phyloP scores from a whole-genome alignment of 2,329 filamentous ascomycete genomes.

The Stromatinia cepivora region DNA sequence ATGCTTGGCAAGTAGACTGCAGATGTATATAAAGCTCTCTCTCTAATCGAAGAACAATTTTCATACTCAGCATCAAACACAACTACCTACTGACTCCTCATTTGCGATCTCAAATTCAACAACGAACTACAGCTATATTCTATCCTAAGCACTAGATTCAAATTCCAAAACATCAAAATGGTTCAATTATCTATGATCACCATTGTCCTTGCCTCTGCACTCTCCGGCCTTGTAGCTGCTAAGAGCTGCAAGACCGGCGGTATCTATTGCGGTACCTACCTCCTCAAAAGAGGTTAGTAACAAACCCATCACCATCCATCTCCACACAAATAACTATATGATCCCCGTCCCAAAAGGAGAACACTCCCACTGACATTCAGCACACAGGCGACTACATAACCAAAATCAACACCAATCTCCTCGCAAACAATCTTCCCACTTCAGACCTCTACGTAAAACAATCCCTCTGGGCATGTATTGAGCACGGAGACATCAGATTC shows the following conservation, averaged over 20 bases:
- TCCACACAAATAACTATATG: too few species aligned
- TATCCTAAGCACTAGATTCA: background rate
- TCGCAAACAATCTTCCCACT: background rate
- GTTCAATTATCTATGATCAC: conserved; percentile 6
- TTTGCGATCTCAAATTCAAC: background rate
- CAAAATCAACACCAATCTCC: background rate
- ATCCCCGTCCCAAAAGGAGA: background rate
- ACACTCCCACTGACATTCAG: background rate
- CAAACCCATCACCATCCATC: background rate
- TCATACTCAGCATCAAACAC: too few species aligned
- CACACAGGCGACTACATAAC: background rate
- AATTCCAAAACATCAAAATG: background rate
- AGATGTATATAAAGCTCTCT: background rate
- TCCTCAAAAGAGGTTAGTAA: background rate
- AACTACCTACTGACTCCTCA: background rate
- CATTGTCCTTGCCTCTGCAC: background rate
- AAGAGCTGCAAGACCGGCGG: background rate
- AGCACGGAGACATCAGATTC: conserved; percentile 2
- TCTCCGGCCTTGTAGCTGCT: background rate
- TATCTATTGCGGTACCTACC: conserved; percentile 3
- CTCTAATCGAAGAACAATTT: background rate
- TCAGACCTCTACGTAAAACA: conserved; percentile 6
- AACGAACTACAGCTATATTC: background rate
- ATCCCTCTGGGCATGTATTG: background rate
- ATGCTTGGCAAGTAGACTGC: background rate